A percentile compares a stretch with the other conserved stretches of the same genome.
phyloP scores from a whole-genome alignment of 768 basidiomycete species.

The Lactarius hengduanensis region DNA sequence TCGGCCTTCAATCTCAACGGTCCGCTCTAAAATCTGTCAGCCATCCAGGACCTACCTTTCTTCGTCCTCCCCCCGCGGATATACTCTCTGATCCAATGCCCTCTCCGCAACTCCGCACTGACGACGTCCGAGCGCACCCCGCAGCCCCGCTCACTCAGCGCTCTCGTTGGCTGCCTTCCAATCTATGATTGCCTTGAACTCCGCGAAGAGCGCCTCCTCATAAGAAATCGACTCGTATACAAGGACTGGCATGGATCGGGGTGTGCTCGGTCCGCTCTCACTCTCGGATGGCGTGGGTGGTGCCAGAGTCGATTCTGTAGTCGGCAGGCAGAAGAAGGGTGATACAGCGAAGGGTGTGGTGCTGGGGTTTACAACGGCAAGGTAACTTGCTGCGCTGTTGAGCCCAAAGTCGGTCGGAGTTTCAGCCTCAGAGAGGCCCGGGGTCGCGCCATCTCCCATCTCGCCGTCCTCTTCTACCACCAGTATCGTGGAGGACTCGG shows the following conservation, averaged over 20 bases:
- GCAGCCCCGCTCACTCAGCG: background rate
- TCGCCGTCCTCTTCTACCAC: background rate
- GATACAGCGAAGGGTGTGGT: background rate
- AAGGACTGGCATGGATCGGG: background rate
- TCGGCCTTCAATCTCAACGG: background rate
- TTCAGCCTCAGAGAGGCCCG: too few relatives aligned
- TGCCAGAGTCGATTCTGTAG: conserved; percentile 5
- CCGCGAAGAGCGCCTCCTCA: conserved; percentile 8
- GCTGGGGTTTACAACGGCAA: too few relatives aligned
- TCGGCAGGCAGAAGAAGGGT: conserved; percentile 3
- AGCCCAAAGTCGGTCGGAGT: background rate
- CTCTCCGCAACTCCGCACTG: background rate
- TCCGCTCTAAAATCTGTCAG: conserved; percentile 6
- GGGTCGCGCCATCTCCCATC: background rate
- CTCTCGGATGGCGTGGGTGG: background rate
- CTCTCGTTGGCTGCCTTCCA: background rate
- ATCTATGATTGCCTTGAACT: conserved; percentile 11
- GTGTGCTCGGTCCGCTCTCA: conserved; percentile 1
- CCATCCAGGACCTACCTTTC: background rate
- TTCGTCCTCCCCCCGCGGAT: background rate
- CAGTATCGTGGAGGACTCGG: background rate
- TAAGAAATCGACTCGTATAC: conserved; percentile 14
- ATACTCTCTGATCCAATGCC: background rate
- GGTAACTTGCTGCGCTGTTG: background rate
- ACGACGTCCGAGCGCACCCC: background rate